Evolutionary conservation across 2,329 filamentous ascomycete genomes (phyloP).

Genomic region (Keithomyces neogunnii): DNA sequence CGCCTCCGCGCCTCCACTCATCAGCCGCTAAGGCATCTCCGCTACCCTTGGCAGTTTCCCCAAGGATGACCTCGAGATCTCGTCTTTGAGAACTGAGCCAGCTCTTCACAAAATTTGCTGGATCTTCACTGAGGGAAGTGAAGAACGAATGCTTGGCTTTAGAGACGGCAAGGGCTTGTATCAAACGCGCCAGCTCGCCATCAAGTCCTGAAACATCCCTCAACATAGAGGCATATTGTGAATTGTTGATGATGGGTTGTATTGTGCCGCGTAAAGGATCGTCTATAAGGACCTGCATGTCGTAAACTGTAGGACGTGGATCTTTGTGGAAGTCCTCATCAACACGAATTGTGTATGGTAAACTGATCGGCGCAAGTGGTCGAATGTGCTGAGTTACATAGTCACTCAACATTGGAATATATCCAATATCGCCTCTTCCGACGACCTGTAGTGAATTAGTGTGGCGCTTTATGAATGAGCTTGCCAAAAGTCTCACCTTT

Average conservation of each 20-base stretch:
- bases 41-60: conserved; percentile 63
- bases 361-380: conserved; percentile 70
- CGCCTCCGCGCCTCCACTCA: conserved; percentile 60
- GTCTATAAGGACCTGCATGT: conserved; percentile 76
- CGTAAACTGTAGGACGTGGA: conserved; percentile 77
- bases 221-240: conserved; percentile 62
- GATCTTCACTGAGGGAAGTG: conserved; percentile 68
- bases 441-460: conserved; percentile 50
- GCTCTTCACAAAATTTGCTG: conserved; percentile 71
- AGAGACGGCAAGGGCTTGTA: conserved; percentile 75
- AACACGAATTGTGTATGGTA: conserved; percentile 89
- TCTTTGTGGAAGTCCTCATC: conserved; percentile 73
- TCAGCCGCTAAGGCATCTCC: conserved; percentile 47
- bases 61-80: conserved; percentile 80
- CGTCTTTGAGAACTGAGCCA: conserved; percentile 90
- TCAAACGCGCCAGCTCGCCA: conserved; percentile 73
- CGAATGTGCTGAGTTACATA: conserved; percentile 71
- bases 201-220: conserved; percentile 71
- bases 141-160: conserved; percentile 91
- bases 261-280: conserved; percentile 68
- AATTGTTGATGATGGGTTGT: conserved; percentile 56
- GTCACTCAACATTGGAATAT: conserved; percentile 78
- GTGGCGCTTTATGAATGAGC: no score
- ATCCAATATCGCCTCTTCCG: conserved; percentile 64
- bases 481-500: conserved; percentile 46